Percentiles rank a stretch among this genome's conserved stretches.
phyloP scores from a whole-genome alignment of 331 rosid genomes.

The Pyrus hybrid region DNA sequence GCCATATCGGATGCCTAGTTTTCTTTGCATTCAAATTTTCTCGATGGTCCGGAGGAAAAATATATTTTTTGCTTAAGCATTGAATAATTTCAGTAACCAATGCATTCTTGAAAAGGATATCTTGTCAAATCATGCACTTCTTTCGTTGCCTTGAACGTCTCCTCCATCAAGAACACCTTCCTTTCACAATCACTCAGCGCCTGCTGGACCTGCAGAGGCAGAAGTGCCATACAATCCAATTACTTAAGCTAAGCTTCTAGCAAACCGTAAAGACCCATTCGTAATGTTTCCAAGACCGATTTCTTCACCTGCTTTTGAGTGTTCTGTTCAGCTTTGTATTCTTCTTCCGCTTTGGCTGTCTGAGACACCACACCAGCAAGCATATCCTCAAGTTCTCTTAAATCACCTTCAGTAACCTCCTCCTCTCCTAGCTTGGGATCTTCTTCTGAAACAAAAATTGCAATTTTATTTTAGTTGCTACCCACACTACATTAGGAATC shows the following conservation, averaged over 20 bases:
- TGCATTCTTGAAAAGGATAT: conserved; percentile 54
- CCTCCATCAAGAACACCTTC: conserved; percentile 45
- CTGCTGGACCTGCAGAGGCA: conserved; percentile 55
- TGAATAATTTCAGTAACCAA: not conserved
- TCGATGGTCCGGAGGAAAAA: not conserved
- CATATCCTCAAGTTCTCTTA: conserved; percentile 37
- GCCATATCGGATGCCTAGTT: not conserved
- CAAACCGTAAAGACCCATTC: not conserved
- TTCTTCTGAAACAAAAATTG: conserved; percentile 33
- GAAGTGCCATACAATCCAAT: conserved; percentile 4
- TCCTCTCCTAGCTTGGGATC: conserved; percentile 12
- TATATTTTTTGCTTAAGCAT: not conserved
- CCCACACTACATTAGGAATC: not conserved
- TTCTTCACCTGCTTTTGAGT: conserved; percentile 41
- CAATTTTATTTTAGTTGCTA: conserved; percentile 13
- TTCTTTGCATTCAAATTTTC: not conserved
- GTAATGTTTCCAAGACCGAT: not conserved
- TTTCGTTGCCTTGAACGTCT: conserved; percentile 30
- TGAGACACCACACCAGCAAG: conserved; percentile 33
- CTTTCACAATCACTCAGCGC: conserved; percentile 41
- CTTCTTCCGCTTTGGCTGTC: conserved; percentile 43
- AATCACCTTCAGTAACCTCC: conserved; percentile 28
- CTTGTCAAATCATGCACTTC: conserved; percentile 40
- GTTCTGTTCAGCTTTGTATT: conserved; percentile 37
- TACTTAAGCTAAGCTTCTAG: conserved; percentile 1